Conservation (phyloP, 2,329 filamentous ascomycete genomes). For the Dryadomyces sulphureus region DNA sequence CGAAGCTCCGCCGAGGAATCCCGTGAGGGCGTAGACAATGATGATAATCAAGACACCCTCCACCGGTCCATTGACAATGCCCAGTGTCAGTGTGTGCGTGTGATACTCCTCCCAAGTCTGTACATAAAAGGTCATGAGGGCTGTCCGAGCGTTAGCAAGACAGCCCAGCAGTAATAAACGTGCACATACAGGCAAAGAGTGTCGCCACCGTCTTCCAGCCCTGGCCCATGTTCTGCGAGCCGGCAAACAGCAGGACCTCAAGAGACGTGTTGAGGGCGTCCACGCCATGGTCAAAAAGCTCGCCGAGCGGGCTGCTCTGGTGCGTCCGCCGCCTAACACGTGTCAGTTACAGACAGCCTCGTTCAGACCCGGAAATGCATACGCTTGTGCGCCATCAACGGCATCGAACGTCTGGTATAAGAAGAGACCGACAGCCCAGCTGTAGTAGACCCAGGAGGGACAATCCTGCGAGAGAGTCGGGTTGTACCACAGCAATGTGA, state of each 20-base stretch:
- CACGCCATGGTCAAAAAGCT: conserved; percentile 95
- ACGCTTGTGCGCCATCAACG: conserved; percentile 88
- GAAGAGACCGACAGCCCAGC: conserved; percentile 80
- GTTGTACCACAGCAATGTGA: conserved; percentile 91
- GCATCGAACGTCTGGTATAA: conserved; percentile 98
- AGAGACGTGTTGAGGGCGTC: conserved; percentile 94
- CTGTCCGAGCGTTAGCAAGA: conserved; percentile 23
- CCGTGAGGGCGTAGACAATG: conserved; percentile 69
- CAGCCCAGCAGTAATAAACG: not conserved
- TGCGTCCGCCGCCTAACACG: conserved; percentile 58
- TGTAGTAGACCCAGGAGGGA: conserved; percentile 86
- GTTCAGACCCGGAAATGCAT: conserved; percentile 22
- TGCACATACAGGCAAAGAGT: conserved; percentile 62
- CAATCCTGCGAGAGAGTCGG: conserved; percentile 90
- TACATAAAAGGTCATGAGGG: conserved; percentile 90
- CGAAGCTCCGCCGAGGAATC: conserved; percentile 69
- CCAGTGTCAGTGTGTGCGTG: conserved; percentile 86
- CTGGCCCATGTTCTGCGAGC: conserved; percentile 84
- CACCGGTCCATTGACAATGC: conserved; percentile 84
- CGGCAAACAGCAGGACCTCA: conserved; percentile 82
- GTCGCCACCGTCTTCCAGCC: conserved; percentile 75
- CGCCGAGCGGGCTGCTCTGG: conserved; percentile 85
- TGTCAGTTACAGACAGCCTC: not conserved
- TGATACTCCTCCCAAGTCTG: conserved; percentile 99
- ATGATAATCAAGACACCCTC: conserved; percentile 83